Percentiles rank a stretch among this genome's conserved stretches.
Evolutionary conservation across 306 rosid genomes (phyloP).

Genomic region (Dalbergia oliveri): DNA sequence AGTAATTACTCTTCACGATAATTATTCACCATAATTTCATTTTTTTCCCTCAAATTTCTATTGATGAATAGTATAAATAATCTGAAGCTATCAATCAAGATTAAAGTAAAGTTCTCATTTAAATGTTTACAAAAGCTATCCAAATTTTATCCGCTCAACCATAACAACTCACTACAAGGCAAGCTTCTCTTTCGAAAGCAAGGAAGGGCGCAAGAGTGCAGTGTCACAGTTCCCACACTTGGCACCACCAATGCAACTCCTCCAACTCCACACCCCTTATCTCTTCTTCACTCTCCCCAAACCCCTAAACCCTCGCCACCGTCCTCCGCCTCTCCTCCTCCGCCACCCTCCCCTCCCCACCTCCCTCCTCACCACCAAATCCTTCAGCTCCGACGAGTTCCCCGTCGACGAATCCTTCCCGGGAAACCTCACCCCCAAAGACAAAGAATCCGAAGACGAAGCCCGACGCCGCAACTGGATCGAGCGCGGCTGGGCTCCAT

Average conservation of each 20-base stretch:
- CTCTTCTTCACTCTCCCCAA: constrained; percentile 79
- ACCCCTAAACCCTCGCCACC: constrained; percentile 49
- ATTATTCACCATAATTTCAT: no score
- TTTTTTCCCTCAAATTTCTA: no score
- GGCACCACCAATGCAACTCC: constrained; percentile 64
- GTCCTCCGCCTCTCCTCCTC: constrained; percentile 5
- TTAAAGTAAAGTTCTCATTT: no score
- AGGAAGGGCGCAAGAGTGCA: no score
- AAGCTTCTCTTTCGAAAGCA: no score
- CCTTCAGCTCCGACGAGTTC: constrained; percentile 89
- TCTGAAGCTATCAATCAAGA: no score
- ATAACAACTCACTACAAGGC: no score
- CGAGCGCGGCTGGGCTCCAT: constrained; percentile 98
- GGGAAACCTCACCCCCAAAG: constrained; percentile 63
- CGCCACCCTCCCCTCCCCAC: constrained; percentile 27
- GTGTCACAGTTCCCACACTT: neutral
- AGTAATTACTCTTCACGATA: no score
- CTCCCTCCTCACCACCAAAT: constrained; percentile 38
- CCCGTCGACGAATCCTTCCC: constrained; percentile 89
- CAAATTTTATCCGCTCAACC: constrained; percentile 15
- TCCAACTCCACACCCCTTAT: constrained; percentile 71
- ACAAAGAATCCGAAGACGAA: constrained; percentile 87
- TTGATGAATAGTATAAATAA: no score
- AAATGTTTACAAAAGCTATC: neutral
- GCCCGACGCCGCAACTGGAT: constrained; percentile 88